Conservation (phyloP, 1,284 basidiomycete genomes). For the Ceratobasidium sp. region DNA sequence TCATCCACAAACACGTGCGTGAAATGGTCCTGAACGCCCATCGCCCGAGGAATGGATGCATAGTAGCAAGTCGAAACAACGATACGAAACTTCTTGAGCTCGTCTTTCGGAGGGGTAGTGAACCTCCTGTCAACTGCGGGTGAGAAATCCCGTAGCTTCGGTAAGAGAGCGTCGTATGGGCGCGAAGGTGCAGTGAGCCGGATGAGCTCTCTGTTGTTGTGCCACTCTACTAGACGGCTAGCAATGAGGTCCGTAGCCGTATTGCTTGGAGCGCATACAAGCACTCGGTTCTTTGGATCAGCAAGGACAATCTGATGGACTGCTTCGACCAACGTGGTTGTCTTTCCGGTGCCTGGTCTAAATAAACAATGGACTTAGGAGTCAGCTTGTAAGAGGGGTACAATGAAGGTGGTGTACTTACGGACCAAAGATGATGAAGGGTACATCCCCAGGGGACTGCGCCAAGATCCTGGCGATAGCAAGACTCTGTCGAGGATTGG, state of each 20-base stretch:
- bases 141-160: constrained; percentile 28
- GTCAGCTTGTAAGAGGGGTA: background rate
- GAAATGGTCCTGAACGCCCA: constrained; percentile 68
- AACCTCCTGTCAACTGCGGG: constrained; percentile 21
- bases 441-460: constrained; percentile 60
- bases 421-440: constrained; percentile 75
- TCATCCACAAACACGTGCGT: constrained; percentile 72
- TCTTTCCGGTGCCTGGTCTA: constrained; percentile 75
- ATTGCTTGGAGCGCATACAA: constrained; percentile 72
- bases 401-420: constrained; percentile 54
- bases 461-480: constrained; percentile 65
- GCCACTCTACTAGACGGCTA: constrained; percentile 56
- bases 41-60: constrained; percentile 63
- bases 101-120: constrained; percentile 1
- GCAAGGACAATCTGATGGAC: constrained; percentile 64
- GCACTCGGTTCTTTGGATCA: constrained; percentile 60
- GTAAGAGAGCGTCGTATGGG: constrained; percentile 36
- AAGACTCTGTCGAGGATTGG: constrained; percentile 63
- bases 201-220: constrained; percentile 61
- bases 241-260: constrained; percentile 70
- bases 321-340: constrained; percentile 71
- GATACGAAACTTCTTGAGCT: constrained; percentile 62
- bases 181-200: constrained; percentile 72
- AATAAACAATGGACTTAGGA: background rate
- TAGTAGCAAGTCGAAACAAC: constrained; percentile 71